Evolutionary conservation across 2,329 filamentous ascomycete species (phyloP), one percentile per base, ranked within the genome.

Genomic region (Escovopsis sp.): DNA sequence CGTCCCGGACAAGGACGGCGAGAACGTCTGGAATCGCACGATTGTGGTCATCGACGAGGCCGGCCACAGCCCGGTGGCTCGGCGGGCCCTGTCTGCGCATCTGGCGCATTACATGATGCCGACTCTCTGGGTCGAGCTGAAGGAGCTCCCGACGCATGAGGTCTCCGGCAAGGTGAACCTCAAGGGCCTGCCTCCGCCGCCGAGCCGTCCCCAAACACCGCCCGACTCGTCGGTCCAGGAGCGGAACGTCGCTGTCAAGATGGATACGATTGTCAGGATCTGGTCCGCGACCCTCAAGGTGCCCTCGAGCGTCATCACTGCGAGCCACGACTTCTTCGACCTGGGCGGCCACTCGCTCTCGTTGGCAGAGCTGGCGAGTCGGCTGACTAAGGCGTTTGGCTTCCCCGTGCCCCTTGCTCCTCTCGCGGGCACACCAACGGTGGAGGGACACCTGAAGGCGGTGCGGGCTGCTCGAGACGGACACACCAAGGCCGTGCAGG

Each of bases 31-130:
- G 35, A 69, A 75, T 36, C 77, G 81, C 19, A 73, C 77, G 0
- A 60, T 65, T 4, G 67, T 85, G 3, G 72, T 80, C 38, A 75
- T 87, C 38, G 77, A 86, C 46, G 74, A 80, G 43, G 72, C 76
- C 26, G 82, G 81, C 5, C 80, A 83, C 58, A 86, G 82, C 50
- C 77, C 82, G 1, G 70, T 70, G 6, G 77, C 82, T 3, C 72
- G 84, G 38, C 73, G 77, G 43, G 70, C 72, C 12, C 68, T 89
- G 3, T 70, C 77, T 1, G 65, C 72, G 12, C 76, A 77, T 48
- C 69, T 89, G 28, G 84, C 84, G 1, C 82, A 85, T 47, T 89
- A 89, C 60, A 88, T 89, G 84, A 80, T 89, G 42, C 84, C 84
- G 0, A 70, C 80, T 1, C 59, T 87, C 3, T 89, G 84, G 84